Evolutionary conservation across 2,329 filamentous ascomycete genomes (phyloP), one percentile per base, ranked within the genome.

Genomic region (Diaporthe longicolla): DNA sequence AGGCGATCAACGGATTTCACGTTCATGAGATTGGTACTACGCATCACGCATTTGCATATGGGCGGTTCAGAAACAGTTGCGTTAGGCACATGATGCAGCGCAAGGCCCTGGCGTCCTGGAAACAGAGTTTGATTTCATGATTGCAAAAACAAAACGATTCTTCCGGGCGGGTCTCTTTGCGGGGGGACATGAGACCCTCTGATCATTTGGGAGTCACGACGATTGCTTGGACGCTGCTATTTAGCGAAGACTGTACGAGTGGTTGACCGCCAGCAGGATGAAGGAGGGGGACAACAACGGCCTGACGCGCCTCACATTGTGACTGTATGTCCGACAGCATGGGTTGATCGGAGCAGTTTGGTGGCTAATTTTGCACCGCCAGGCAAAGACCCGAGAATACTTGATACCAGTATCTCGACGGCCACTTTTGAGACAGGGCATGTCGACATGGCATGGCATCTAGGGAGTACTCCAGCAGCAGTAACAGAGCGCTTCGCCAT

Each of bases 21-120:
- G 57, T 73, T 76, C 54, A 72, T 74, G 70, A 73, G 45, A 73
- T 74, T 72, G 70, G 65, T 73, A 73, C 70, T 74, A 71, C 70
- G 73, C 74, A 76, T 73, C 70, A 74, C 69, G 73, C 75, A 76
- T 76, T 75, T 75, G 75, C 75, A 76, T 76, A 74, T 65, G 75
- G 75, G 73, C 61, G 74, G 74, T 74, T 76, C 48, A 55, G 52
- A 72, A 72, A 73, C 72, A 74, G 68, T 70, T 74, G 69, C 73
- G 73, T 76, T 72, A 74, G 70, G 72, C 70, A 74, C 71, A 72
- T 72, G 72, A 73, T 65, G 57, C 63, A 70, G 70, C 59, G 71
- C 73, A 75, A 71, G 73, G 70, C 74, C 73, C 71, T 58, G 74
- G 74, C 74, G 74, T 75, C 73, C 70, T 52, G 74, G 72, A 74